Evolutionary conservation across 441 rosid genomes (phyloP), one percentile per base, ranked within the genome.

Genomic region (Adansonia rubrostipa): DNA sequence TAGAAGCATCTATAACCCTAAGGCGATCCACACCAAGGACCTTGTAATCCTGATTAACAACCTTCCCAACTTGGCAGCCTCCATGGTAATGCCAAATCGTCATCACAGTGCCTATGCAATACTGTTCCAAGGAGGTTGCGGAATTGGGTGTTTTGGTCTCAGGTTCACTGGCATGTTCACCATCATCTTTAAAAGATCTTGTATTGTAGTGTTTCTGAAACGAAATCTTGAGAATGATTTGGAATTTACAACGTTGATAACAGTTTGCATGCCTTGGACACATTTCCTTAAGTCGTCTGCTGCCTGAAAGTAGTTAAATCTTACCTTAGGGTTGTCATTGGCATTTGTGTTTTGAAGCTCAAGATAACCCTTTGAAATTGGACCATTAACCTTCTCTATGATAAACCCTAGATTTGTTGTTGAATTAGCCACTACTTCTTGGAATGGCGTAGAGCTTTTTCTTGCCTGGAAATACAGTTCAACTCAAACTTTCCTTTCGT

Each of bases 11-110:
- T n/a, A 90, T 68, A 14, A 90, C 69, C 57, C 77, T 45, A 1
- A 83, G 65, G 1, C 53, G 20, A 70, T 82, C 84, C 19, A 86
- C 76, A 5, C 92, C 90, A 42, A 85, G 9, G 7, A 89, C 90
- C 72, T 70, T 85, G 78, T 89, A 88, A 72, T 89, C 83, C 3
- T 62, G 78, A 78, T 88, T 90, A 4, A 89, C 88, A 13, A 90
- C 94, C 44, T 73, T 80, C 4, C 87, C 87, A 28, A 88, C 84
- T 76, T 85, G 91, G 57, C 92, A 89, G 3, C 92, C 93, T 11
- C 92, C 93, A 73, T 88, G 92, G 63, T 86, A 90, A 76, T 88
- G 93, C 91, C 90, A 90, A 36, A 86, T 82, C 6, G 91, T 90
- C 87, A 81, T 81, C 15, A 86, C 92, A 3, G 92, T 88, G 80